Conservation (phyloP, 305 asterid genomes). For the Fraxinus latifolia region DNA sequence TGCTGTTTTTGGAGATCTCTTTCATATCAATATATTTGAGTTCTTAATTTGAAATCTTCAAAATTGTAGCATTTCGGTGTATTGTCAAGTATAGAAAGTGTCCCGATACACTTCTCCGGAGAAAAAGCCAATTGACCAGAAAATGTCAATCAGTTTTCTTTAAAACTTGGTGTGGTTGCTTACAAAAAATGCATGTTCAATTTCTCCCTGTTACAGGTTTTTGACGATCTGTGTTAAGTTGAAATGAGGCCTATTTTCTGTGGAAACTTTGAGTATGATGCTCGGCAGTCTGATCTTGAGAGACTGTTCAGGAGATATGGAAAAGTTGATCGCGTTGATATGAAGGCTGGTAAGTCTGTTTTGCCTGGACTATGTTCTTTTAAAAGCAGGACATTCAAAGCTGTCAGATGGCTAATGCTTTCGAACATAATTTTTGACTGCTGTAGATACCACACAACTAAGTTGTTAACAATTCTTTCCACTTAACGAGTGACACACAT, state of each 20-base stretch:
- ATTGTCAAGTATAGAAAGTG: neutral
- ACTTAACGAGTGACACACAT: neutral
- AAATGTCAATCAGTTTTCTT: neutral
- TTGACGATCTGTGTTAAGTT: slow-evolving; percentile 22
- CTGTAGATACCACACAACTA: neutral
- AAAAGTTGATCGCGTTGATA: slow-evolving; percentile 72
- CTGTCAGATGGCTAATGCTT: neutral
- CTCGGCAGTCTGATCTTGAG: slow-evolving; percentile 77
- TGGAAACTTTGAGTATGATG: slow-evolving; percentile 71
- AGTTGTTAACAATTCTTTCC: neutral
- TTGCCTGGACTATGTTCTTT: neutral
- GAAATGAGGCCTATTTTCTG: slow-evolving; percentile 73
- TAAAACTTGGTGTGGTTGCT: neutral
- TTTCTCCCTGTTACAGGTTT: slow-evolving; percentile 21
- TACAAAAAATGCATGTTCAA: slow-evolving; percentile 1
- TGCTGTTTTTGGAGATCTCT: neutral
- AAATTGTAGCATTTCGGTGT: neutral
- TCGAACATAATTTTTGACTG: neutral
- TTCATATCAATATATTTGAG: neutral
- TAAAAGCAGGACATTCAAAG: neutral
- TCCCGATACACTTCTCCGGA: neutral
- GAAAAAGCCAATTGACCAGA: neutral
- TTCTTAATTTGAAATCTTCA: neutral
- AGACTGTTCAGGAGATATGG: slow-evolving; percentile 73
- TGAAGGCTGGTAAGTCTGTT: slow-evolving; percentile 70